A percentile compares a stretch with the other conserved stretches of the same genome.
These are phyloP conservation scores for Entomortierella lignicola DNA, from an alignment of 192 early-diverging fungal species.

Conservation along the genomic window DNA sequence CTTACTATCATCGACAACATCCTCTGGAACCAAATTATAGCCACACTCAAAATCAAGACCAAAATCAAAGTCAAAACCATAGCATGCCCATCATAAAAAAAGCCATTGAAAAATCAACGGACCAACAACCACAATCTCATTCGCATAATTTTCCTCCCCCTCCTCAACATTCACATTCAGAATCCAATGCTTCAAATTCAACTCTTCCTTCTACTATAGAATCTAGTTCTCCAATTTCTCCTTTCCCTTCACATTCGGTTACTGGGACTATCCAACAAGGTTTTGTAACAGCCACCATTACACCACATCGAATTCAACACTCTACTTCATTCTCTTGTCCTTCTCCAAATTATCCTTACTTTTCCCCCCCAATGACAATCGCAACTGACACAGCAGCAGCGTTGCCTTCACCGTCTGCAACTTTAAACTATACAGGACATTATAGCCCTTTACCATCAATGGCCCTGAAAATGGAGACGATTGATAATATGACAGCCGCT, in stretches of 20 bases:
- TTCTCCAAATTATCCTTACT: background rate
- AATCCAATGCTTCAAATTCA: slow-evolving; percentile 6
- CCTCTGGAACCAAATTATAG: background rate
- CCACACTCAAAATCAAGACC: background rate
- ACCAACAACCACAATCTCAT: background rate
- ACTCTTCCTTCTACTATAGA: background rate
- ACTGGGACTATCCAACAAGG: background rate
- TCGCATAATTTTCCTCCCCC: no score
- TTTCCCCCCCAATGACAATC: background rate
- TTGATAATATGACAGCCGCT: background rate
- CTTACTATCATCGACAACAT: background rate
- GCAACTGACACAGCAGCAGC: background rate
- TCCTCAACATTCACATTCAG: slow-evolving; percentile 7
- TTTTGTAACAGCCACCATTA: no score
- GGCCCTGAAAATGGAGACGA: slow-evolving; percentile 3
- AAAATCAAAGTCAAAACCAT: background rate
- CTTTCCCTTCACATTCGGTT: background rate
- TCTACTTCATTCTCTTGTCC: background rate
- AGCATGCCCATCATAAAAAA: slow-evolving; percentile 11
- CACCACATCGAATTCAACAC: no score
- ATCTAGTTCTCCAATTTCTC: background rate
- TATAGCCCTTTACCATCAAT: background rate
- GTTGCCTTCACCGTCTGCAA: background rate
- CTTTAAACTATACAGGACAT: slow-evolving; percentile 1
- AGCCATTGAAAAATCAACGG: slow-evolving; percentile 4